Evolutionary conservation across 2,329 filamentous ascomycete genomes (phyloP).

Genomic region (Rosellinia necatrix): DNA sequence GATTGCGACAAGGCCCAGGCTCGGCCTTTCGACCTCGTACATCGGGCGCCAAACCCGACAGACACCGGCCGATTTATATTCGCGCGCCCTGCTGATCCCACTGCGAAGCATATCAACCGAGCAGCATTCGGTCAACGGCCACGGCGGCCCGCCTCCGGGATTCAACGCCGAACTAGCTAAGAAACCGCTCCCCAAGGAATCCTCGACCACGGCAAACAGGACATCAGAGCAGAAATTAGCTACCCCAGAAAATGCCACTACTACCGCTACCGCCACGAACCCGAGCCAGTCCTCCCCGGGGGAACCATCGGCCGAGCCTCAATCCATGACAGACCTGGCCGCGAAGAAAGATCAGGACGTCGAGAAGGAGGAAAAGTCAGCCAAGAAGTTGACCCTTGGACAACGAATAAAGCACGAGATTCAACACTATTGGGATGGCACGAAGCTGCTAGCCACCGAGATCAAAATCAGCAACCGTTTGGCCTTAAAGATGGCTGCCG

Average conservation of each 20-base stretch:
- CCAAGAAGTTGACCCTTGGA: slow-evolving; percentile 84
- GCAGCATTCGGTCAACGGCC: slow-evolving; percentile 56
- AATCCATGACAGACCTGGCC: slow-evolving; percentile 63
- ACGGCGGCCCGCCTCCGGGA: slow-evolving; percentile 77
- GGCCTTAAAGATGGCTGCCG: slow-evolving; percentile 95
- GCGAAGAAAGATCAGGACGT: slow-evolving; percentile 65
- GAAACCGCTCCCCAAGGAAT: slow-evolving; percentile 73
- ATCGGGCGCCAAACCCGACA: slow-evolving; percentile 53
- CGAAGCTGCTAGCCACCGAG: slow-evolving; percentile 89
- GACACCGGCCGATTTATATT: slow-evolving; percentile 52
- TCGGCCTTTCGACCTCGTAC: slow-evolving; percentile 52
- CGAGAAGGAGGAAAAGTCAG: slow-evolving; percentile 71
- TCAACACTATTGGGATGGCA: slow-evolving; percentile 97
- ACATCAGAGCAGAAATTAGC: slow-evolving; percentile 41
- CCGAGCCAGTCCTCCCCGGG: slow-evolving; percentile 37
- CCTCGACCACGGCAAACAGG: slow-evolving; percentile 42
- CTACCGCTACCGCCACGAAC: slow-evolving; percentile 30
- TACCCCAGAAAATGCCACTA: slow-evolving; percentile 31
- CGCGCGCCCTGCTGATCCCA: slow-evolving; percentile 62
- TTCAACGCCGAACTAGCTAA: slow-evolving; percentile 91
- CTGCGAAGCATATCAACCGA: slow-evolving; percentile 63
- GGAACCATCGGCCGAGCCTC: slow-evolving; percentile 46
- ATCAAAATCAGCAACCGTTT: slow-evolving; percentile 90
- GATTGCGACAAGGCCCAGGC: slow-evolving; percentile 50
- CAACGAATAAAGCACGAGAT: slow-evolving; percentile 95